Evolutionary conservation across 129 eudicot species (phyloP).

Genomic region (Erigeron canadensis): DNA sequence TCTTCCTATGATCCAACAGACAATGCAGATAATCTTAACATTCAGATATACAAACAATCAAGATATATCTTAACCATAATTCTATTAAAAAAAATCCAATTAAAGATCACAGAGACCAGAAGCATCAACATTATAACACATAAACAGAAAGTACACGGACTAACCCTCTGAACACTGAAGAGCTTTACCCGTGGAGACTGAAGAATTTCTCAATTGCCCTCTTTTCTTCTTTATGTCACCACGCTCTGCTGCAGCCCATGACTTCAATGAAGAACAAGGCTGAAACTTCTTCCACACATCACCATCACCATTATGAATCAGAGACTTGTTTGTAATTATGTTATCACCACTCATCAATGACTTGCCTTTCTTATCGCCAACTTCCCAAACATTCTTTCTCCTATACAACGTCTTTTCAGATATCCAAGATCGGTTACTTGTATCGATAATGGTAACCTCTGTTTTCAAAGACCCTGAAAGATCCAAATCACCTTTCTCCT

Average conservation of each 20-base stretch:
- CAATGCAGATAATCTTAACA: not conserved
- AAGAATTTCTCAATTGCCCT: too few species aligned
- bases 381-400: slow-evolving; percentile 73
- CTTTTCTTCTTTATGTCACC: slow-evolving; percentile 9
- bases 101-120: not conserved
- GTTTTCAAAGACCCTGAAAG: slow-evolving; percentile 56
- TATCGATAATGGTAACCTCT: slow-evolving; percentile 64
- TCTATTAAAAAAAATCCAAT: slow-evolving; percentile 3
- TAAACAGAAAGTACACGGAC: not conserved
- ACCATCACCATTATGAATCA: slow-evolving; percentile 30
- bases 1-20: not conserved
- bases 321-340: slow-evolving; percentile 31
- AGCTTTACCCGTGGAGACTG: slow-evolving; percentile 17
- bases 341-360: slow-evolving; percentile 27
- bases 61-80: not conserved
- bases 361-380: slow-evolving; percentile 43
- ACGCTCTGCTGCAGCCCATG: slow-evolving; percentile 19
- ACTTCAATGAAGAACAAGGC: slow-evolving; percentile 29
- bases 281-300: slow-evolving; percentile 33
- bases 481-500: slow-evolving; percentile 32
- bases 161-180: not conserved
- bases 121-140: not conserved
- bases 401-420: slow-evolving; percentile 63
- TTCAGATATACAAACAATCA: not conserved
- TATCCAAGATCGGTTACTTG: slow-evolving; percentile 68